Evolutionary conservation across 164 flowering plant genomes (phyloP), one percentile per base, ranked within the genome.

Genomic region (Annona squamosa): DNA sequence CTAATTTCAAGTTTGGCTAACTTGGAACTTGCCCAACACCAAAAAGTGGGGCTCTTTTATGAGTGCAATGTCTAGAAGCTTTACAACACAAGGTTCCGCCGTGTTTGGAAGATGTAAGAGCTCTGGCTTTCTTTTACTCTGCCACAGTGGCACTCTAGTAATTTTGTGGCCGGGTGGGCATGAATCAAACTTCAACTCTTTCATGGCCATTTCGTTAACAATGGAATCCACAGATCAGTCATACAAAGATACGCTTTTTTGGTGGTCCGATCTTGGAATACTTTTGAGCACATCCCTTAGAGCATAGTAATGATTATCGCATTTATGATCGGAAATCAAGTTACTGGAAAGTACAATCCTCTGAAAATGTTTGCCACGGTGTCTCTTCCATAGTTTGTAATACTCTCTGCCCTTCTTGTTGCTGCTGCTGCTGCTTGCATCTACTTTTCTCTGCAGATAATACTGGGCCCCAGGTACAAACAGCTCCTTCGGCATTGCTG

Each of bases 231-330:
- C 0, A 52, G 59, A 46, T 45, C 16, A 17, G 46, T 71, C 48
- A 57, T 62, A 61, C 73, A 74, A 18, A 70, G 74, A 79, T 45
- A 79, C 72, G 46, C 42, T 70, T 48, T 83, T 83, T 26, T 26
- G 37, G 19, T 76, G 71, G 44, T 16, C 56, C 56, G 86, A 64
- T 9, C 73, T 37, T 0, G 97, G 92, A 78, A 90, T 77, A 71
- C 93, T 90, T 82, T 94, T 94, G 65, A 94, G 87, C 59, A 89
- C 98, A 74, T 93, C 98, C 77, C 97, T 80, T 16, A 93, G 83
- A 75, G 99, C 97, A 77, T 89, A 88, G 79, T 85, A 85, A 76
- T 94, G 97, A 82, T 84, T 92, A 73, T 90, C 97, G 73, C 95
- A 92, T 80, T 83, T 92, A 75, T 92, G 99, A 84, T 89, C 97